Conservation (phyloP, 192 early-diverging fungal genomes). For the Linnemannia hyalina region DNA sequence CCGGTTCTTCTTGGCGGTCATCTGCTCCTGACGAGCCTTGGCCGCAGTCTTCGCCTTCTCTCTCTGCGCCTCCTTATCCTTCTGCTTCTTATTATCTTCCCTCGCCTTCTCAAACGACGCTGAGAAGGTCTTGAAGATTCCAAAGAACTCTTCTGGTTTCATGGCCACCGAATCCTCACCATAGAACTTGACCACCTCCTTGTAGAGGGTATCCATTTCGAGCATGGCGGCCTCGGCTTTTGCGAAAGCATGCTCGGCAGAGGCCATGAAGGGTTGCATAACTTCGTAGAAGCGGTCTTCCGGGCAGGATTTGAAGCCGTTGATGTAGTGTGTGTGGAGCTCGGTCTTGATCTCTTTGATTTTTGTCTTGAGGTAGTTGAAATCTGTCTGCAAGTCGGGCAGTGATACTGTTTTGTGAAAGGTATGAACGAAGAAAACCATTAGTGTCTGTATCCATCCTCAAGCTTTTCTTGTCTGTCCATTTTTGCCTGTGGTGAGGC, state of each 20-base stretch:
- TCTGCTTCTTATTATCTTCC: constrained; percentile 64
- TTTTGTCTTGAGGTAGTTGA: constrained; percentile 61
- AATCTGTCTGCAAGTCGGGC: constrained; percentile 65
- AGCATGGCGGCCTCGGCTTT: constrained; percentile 72
- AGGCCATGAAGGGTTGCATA: constrained; percentile 73
- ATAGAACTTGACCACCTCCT: constrained; percentile 75
- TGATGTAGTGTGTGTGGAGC: constrained; percentile 59
- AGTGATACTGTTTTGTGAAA: constrained; percentile 58
- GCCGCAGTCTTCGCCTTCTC: constrained; percentile 52
- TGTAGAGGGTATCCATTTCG: constrained; percentile 80
- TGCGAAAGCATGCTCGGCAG: constrained; percentile 73
- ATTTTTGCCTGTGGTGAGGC: not conserved
- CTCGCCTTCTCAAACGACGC: constrained; percentile 77
- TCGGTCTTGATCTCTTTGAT: constrained; percentile 64
- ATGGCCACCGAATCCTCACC: constrained; percentile 79
- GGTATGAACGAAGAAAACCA: not conserved
- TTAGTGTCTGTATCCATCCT: too few relatives aligned
- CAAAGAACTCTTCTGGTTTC: constrained; percentile 90
- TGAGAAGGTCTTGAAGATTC: constrained; percentile 85
- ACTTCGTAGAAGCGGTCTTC: constrained; percentile 76
- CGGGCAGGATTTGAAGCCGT: constrained; percentile 60
- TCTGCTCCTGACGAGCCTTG: constrained; percentile 51
- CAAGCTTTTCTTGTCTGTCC: not conserved
- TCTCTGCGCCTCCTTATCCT: constrained; percentile 54
- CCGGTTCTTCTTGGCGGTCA: constrained; percentile 41